Evolutionary conservation across 768 basidiomycete species (phyloP).

Genomic region (Hydnum rufescens): DNA sequence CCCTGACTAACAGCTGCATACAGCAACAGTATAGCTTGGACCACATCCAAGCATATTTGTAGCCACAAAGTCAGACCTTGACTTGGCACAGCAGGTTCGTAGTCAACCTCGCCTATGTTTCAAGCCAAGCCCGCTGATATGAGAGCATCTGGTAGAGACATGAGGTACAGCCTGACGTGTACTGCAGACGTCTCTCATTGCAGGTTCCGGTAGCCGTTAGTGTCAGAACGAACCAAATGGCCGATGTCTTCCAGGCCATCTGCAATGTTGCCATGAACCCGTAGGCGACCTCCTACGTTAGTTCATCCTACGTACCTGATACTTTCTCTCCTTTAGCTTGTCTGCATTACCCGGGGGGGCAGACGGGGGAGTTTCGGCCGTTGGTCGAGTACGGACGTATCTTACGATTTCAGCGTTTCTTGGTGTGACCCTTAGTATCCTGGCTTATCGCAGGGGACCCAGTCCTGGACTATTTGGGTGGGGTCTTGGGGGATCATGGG

Average conservation of each 20-base stretch:
- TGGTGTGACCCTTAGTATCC: conserved; percentile 49
- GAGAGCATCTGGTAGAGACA: conserved; percentile 39
- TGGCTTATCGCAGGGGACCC: conserved; percentile 34
- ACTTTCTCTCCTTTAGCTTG: conserved; percentile 22
- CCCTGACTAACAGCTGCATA: background rate
- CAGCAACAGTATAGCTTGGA: conserved; percentile 96
- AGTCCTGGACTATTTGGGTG: conserved; percentile 27
- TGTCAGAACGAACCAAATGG: conserved; percentile 64
- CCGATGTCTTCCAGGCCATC: conserved; percentile 74
- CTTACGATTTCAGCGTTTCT: conserved; percentile 51
- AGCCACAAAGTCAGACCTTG: conserved; percentile 96
- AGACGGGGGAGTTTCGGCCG: conserved; percentile 53
- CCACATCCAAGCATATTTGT: conserved; percentile 88
- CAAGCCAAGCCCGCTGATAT: background rate
- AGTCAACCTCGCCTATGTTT: too few species aligned
- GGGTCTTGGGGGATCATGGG: conserved; percentile 39
- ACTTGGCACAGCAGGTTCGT: conserved; percentile 79
- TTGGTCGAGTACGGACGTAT: conserved; percentile 49
- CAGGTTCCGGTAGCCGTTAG: conserved; percentile 91
- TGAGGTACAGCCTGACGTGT: conserved; percentile 96
- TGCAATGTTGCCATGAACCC: conserved; percentile 72
- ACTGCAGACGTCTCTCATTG: conserved; percentile 73
- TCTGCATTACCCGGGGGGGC: conserved; percentile 65
- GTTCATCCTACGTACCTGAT: conserved; percentile 13
- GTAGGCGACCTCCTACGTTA: conserved; percentile 29